Percentiles rank a stretch among this genome's conserved stretches.
phyloP scores from a whole-genome alignment of 306 rosid species.

The Coriaria nepalensis region DNA sequence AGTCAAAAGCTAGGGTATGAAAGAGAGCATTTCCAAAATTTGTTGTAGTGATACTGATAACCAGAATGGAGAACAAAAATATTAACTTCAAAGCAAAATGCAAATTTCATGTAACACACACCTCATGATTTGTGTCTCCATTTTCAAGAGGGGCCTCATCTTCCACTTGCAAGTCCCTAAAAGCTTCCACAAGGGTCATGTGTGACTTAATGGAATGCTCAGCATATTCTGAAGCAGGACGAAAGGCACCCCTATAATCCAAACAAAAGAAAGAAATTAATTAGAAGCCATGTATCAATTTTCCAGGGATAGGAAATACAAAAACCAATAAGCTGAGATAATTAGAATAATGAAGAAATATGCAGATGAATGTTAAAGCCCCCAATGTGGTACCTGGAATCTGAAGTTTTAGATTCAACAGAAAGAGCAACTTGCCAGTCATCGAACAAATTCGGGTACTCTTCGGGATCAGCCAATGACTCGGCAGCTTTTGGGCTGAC shows the following conservation, averaged over 20 bases:
- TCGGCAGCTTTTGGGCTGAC: constrained; percentile 94
- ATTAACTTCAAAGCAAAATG: not conserved
- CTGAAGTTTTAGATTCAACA: constrained; percentile 66
- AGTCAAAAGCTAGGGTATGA: too few relatives aligned
- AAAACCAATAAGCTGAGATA: not conserved
- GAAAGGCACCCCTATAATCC: constrained; percentile 50
- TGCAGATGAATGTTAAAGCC: not conserved
- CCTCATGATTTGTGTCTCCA: constrained; percentile 72
- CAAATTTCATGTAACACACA: constrained; percentile 11
- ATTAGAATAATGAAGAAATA: not conserved
- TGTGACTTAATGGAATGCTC: constrained; percentile 49
- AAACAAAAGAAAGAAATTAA: constrained; percentile 14
- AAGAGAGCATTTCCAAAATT: too few relatives aligned
- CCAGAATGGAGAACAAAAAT: not conserved
- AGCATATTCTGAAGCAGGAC: constrained; percentile 56
- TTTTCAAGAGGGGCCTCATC: constrained; percentile 68
- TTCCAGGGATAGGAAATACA: not conserved
- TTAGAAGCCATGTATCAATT: constrained; percentile 10
- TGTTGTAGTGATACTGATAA: not conserved
- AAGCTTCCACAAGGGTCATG: constrained; percentile 79
- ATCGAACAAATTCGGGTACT: constrained; percentile 87
- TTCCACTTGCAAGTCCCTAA: constrained; percentile 62
- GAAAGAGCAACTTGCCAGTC: constrained; percentile 97
- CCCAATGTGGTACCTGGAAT: constrained; percentile 35
- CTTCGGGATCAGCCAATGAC: constrained; percentile 95